Conservation (phyloP, 2,329 filamentous ascomycete species). For the Botrytis porri region DNA sequence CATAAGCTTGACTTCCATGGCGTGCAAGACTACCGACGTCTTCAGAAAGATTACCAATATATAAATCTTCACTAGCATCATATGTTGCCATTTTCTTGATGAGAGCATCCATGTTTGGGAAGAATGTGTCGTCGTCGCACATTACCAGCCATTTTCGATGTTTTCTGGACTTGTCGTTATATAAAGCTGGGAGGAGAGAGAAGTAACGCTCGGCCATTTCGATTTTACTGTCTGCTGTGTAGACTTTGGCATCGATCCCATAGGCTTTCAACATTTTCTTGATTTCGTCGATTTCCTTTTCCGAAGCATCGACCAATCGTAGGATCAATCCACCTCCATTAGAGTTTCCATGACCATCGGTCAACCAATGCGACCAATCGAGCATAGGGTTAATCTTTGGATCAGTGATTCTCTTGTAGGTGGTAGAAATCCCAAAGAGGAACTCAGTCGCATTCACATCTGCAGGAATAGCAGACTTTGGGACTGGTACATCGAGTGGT, state of each 20-base stretch:
- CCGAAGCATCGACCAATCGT: conserved; percentile 51
- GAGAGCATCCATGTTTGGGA: conserved; percentile 36
- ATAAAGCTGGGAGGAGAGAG: conserved; percentile 53
- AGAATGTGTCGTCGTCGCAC: conserved; percentile 39
- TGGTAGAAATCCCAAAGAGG: conserved; percentile 59
- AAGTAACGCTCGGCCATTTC: conserved; percentile 60
- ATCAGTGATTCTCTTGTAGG: conserved; percentile 53
- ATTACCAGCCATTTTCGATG: conserved; percentile 44
- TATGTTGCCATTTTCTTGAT: conserved; percentile 29
- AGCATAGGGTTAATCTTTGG: conserved; percentile 51
- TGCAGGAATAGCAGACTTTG: conserved; percentile 49
- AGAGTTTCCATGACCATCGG: conserved; percentile 52
- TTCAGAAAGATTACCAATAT: conserved; percentile 38
- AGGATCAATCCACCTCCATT: conserved; percentile 57
- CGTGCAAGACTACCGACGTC: conserved; percentile 35
- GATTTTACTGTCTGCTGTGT: conserved; percentile 50
- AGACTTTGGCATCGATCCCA: conserved; percentile 57
- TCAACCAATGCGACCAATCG: conserved; percentile 60
- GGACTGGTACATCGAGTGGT: conserved; percentile 51
- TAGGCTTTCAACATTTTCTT: conserved; percentile 46
- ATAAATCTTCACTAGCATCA: conserved; percentile 31
- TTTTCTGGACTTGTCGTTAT: conserved; percentile 48
- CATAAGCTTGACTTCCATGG: conserved; percentile 38
- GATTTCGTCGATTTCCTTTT: conserved; percentile 50
- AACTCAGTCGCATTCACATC: conserved; percentile 55